Evolutionary conservation across 192 early-diverging fungal genomes (phyloP).

Genomic region (Gorgonomyces haynaldii): DNA sequence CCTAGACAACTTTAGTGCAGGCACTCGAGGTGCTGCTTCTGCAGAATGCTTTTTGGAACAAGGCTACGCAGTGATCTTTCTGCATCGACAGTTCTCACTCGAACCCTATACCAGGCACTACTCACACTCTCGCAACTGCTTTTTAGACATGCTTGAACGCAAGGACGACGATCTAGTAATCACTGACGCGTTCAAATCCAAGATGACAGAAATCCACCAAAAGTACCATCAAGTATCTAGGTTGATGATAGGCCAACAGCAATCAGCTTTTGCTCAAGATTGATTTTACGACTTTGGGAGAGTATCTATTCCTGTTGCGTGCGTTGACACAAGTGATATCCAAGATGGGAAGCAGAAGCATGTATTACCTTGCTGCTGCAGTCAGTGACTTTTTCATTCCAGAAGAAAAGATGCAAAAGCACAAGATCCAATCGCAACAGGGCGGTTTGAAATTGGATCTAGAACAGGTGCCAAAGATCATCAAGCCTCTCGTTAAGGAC

Average conservation of each 20-base stretch:
- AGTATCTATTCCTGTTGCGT: conserved; percentile 86
- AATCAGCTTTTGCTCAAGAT: conserved; percentile 61
- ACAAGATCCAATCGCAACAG: conserved; percentile 92
- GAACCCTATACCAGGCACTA: conserved; percentile 91
- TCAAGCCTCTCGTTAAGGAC: conserved; percentile 82
- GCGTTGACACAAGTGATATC: conserved; percentile 59
- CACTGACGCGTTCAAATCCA: conserved; percentile 47
- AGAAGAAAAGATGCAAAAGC: conserved; percentile 81
- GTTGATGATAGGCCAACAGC: conserved; percentile 37
- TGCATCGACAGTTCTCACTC: conserved; percentile 85
- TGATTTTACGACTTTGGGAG: conserved; percentile 77
- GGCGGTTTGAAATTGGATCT: conserved; percentile 77
- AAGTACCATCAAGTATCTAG: conserved; percentile 52
- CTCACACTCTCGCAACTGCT: conserved; percentile 58
- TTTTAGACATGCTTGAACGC: conserved; percentile 71
- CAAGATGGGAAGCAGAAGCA: conserved; percentile 50
- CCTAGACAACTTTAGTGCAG: conserved; percentile 96
- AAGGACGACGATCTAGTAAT: conserved; percentile 53
- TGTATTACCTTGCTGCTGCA: conserved; percentile 97
- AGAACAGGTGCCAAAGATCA: conserved; percentile 95
- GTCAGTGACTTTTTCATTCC: conserved; percentile 99
- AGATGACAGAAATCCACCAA: conserved; percentile 52
- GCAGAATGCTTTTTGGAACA: conserved; percentile 81
- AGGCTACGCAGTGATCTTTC: conserved; percentile 93
- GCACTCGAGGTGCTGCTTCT: conserved; percentile 86